phyloP scores from a whole-genome alignment of 2,329 filamentous ascomycete genomes.

The Biscogniauxia marginata region DNA sequence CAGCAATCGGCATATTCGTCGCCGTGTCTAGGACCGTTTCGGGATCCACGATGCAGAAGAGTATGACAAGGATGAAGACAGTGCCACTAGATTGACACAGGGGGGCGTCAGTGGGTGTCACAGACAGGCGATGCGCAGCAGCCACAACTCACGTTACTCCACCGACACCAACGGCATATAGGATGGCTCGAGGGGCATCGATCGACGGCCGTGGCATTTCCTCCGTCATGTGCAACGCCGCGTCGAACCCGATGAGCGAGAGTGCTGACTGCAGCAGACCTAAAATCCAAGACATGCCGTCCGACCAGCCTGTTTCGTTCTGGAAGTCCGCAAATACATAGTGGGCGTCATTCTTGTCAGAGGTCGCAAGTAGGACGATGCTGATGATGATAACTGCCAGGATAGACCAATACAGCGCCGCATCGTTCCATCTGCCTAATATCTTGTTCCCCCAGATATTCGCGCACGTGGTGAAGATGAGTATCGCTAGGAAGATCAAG shows the following conservation, averaged over 20 bases:
- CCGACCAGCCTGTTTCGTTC: conserved; percentile 46
- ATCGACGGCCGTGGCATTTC: conserved; percentile 43
- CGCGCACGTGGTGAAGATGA: conserved; percentile 36
- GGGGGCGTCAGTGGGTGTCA: conserved; percentile 3
- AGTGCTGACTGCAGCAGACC: conserved; percentile 42
- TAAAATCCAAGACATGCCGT: conserved; percentile 47
- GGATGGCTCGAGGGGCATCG: conserved; percentile 42
- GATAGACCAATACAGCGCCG: conserved; percentile 43
- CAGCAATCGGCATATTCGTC: conserved; percentile 46
- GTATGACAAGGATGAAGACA: conserved; percentile 40
- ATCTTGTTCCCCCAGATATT: conserved; percentile 43
- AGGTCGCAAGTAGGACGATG: conserved; percentile 41
- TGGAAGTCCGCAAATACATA: conserved; percentile 45
- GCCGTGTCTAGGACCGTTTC: conserved; percentile 34
- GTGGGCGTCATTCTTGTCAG: conserved; percentile 38
- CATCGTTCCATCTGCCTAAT: conserved; percentile 41
- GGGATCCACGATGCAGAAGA: conserved; percentile 41
- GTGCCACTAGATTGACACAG: conserved; percentile 27
- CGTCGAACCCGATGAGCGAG: conserved; percentile 44
- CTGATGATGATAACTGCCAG: conserved; percentile 43
- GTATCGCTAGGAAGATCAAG: conserved; percentile 40
- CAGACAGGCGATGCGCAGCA: neutral
- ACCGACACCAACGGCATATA: conserved; percentile 43
- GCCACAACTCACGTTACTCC: conserved; percentile 38
- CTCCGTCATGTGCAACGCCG: conserved; percentile 44